These are phyloP conservation scores for Cladosporium velox DNA, from an alignment of 2,329 filamentous ascomycete genomes.

Conservation along the genomic window DNA sequence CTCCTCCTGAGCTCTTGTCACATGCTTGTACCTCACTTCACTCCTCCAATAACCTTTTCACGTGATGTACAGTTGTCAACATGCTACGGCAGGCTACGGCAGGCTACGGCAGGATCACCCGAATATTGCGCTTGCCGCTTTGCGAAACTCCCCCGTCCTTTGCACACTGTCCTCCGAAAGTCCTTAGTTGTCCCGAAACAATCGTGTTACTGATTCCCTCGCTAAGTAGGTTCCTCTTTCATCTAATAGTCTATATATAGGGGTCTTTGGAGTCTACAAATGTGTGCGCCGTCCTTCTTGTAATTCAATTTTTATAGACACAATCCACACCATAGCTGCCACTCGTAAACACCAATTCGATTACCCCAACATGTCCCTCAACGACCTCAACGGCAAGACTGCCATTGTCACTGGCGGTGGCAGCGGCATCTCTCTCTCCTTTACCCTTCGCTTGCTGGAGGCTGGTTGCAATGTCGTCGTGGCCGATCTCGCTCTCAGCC, in stretches of 20 bases:
- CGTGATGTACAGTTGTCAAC: not conserved
- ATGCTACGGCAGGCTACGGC: not conserved
- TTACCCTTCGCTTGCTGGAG: constrained; percentile 14
- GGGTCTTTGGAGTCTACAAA: not conserved
- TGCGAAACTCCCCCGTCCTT: constrained; percentile 9
- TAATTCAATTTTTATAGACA: not conserved
- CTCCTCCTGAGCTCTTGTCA: not conserved
- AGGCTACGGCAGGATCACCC: not conserved
- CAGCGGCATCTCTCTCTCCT: constrained; percentile 14
- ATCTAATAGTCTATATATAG: not conserved
- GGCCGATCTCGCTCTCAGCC: constrained; percentile 47
- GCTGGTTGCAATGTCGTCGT: constrained; percentile 42
- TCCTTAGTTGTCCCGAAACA: constrained; percentile 1
- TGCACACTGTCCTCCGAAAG: not conserved
- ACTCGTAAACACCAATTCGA: not conserved
- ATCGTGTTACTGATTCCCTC: constrained; percentile 8
- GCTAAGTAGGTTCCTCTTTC: not conserved
- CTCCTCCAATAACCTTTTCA: not conserved
- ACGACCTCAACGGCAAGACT: constrained; percentile 40
- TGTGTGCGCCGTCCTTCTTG: not conserved
- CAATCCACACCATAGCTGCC: not conserved
- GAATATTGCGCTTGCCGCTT: constrained; percentile 11
- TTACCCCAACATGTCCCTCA: not conserved
- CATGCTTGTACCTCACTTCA: constrained; percentile 4
- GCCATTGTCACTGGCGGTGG: constrained; percentile 51